phyloP scores from a whole-genome alignment of 495 filamentous ascomycete species.

The Achaetomiella virescens region DNA sequence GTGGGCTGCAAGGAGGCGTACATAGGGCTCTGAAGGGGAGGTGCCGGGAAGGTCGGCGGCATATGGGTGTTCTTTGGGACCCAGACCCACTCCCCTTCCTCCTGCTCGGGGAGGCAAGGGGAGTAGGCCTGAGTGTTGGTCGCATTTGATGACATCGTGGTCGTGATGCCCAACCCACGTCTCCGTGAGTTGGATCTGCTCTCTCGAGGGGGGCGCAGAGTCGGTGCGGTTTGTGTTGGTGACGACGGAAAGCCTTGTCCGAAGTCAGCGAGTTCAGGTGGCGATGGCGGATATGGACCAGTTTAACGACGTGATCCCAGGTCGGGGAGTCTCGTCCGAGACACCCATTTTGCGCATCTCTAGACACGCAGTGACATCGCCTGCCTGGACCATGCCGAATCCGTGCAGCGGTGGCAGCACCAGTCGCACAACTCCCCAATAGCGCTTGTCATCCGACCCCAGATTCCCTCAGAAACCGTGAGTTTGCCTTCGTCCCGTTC shows the following conservation, averaged over 20 bases:
- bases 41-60: not conserved
- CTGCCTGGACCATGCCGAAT: not conserved
- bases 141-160: constrained; percentile 6
- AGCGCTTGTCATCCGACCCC: too few relatives aligned
- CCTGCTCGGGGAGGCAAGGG: constrained; percentile 4
- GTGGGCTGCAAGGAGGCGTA: too few relatives aligned
- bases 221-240: not conserved
- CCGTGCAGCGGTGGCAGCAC: not conserved
- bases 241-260: not conserved
- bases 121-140: constrained; percentile 3
- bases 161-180: constrained; percentile 6
- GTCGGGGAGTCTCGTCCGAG: constrained; percentile 4
- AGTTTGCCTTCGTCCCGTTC: too few relatives aligned
- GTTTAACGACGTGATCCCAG: constrained; percentile 21
- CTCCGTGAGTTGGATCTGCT: constrained; percentile 6
- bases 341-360: not conserved
- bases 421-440: not conserved
- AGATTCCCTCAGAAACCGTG: too few relatives aligned
- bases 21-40: not conserved
- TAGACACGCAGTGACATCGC: not conserved
- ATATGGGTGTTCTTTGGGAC: constrained; percentile 1
- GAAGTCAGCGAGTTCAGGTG: not conserved
- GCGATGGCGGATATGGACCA: constrained; percentile 4
- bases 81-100: constrained; percentile 17
- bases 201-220: constrained; percentile 1